phyloP scores from a whole-genome alignment of 2,329 filamentous ascomycete genomes.

The Cryphonectria radicalis region DNA sequence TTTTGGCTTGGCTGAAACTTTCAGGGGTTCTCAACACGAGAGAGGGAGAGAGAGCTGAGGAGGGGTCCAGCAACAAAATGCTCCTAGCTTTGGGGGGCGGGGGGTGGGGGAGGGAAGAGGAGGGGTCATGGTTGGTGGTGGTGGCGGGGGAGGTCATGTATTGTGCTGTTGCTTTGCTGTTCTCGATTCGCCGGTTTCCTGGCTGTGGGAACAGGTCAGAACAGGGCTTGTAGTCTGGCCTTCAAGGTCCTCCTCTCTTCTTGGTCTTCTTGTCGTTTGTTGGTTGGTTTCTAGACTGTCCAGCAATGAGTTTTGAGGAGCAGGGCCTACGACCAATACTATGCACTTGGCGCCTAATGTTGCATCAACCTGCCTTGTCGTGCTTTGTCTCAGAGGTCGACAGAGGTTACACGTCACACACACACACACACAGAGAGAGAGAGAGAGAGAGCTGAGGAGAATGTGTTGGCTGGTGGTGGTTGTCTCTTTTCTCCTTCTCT shows the following conservation, averaged over 20 bases:
- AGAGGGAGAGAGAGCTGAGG: not conserved
- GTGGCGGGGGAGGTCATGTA: not conserved
- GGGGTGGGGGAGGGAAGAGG: no score
- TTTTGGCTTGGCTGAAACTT: constrained; percentile 1
- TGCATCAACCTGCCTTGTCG: not conserved
- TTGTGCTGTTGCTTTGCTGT: no score
- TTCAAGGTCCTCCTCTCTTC: no score
- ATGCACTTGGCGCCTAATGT: not conserved
- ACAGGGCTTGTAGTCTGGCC: no score
- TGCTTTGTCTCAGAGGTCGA: not conserved
- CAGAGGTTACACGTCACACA: not conserved
- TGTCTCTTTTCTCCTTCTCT: not conserved
- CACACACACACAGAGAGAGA: no score
- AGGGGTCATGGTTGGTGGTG: not conserved
- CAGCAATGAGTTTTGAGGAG: not conserved
- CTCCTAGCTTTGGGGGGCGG: no score
- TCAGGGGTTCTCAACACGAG: not conserved
- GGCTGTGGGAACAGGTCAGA: no score
- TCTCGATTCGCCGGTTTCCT: no score
- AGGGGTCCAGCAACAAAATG: not conserved
- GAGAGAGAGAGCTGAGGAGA: not conserved
- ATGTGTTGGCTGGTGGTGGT: not conserved
- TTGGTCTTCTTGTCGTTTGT: no score
- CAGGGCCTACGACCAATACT: not conserved
- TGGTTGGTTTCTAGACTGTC: no score